phyloP scores from a whole-genome alignment of 2,329 filamentous ascomycete genomes.

The Colletotrichum abscissum region DNA sequence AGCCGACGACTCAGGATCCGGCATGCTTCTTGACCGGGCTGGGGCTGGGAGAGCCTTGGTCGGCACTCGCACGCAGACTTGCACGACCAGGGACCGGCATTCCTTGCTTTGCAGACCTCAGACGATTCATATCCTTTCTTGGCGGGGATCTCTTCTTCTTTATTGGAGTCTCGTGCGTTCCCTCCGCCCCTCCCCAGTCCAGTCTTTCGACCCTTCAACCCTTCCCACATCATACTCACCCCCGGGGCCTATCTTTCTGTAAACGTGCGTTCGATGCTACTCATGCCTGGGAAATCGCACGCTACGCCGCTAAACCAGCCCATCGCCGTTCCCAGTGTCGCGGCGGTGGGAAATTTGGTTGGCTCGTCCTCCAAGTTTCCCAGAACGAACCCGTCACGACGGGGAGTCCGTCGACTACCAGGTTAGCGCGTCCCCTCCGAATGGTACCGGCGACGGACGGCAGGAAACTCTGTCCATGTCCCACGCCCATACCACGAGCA shows the following conservation, averaged over 20 bases:
- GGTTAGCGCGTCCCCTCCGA: conserved; percentile 25
- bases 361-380: neutral
- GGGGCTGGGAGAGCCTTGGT: neutral
- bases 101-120: conserved; percentile 20
- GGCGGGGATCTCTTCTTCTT: neutral
- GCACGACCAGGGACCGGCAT: conserved; percentile 3
- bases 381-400: conserved; percentile 8
- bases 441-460: conserved; percentile 4
- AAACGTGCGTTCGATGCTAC: conserved; percentile 9
- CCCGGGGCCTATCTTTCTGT: neutral
- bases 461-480: neutral
- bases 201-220: neutral
- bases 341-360: conserved; percentile 13
- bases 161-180: neutral
- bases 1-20: conserved; percentile 10
- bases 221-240: neutral
- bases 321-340: conserved; percentile 11
- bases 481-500: neutral
- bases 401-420: conserved; percentile 20
- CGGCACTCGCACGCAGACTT: neutral
- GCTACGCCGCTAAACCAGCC: neutral
- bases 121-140: conserved; percentile 21
- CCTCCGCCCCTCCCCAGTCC: neutral
- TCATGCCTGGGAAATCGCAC: neutral
- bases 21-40: neutral